Conservation (phyloP, 495 filamentous ascomycete genomes). For the Glonium stellatum region DNA sequence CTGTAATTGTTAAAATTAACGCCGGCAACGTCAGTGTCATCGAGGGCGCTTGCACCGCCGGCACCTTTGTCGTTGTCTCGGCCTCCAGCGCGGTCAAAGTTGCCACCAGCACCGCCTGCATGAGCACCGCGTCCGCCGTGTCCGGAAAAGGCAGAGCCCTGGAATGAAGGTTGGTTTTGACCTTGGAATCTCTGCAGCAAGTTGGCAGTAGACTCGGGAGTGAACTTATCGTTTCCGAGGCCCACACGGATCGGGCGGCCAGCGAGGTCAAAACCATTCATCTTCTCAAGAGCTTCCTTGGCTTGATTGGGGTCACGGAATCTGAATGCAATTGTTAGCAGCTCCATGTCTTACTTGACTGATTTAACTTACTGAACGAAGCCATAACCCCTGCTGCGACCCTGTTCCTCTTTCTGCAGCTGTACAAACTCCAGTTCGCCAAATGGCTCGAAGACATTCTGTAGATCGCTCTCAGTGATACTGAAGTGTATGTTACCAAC, state of each 20-base stretch:
- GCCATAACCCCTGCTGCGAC: conserved; percentile 89
- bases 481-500: conserved; percentile 99
- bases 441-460: conserved; percentile 96
- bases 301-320: conserved; percentile 89
- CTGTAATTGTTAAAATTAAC: conserved; percentile 99
- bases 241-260: conserved; percentile 97
- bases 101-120: conserved; percentile 63
- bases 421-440: conserved; percentile 97
- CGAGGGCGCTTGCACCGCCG: conserved; percentile 87
- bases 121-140: conserved; percentile 82
- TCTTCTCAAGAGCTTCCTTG: conserved; percentile 90
- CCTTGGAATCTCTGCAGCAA: conserved; percentile 82
- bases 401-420: conserved; percentile 88
- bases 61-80: conserved; percentile 84
- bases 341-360: neutral
- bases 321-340: conserved; percentile 46
- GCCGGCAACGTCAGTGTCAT: conserved; percentile 96
- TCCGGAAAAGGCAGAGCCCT: conserved; percentile 92
- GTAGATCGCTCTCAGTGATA: conserved; percentile 92
- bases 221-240: conserved; percentile 99
- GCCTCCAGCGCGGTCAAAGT: conserved; percentile 88
- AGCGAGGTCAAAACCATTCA: conserved; percentile 99
- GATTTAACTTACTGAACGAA: conserved; percentile 85
- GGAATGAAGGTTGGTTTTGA: conserved; percentile 69
- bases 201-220: conserved; percentile 89